Evolutionary conservation across 176 grass and related monocot species (phyloP), one percentile per base, ranked within the genome.

Genomic region (Oryza meyeriana): DNA sequence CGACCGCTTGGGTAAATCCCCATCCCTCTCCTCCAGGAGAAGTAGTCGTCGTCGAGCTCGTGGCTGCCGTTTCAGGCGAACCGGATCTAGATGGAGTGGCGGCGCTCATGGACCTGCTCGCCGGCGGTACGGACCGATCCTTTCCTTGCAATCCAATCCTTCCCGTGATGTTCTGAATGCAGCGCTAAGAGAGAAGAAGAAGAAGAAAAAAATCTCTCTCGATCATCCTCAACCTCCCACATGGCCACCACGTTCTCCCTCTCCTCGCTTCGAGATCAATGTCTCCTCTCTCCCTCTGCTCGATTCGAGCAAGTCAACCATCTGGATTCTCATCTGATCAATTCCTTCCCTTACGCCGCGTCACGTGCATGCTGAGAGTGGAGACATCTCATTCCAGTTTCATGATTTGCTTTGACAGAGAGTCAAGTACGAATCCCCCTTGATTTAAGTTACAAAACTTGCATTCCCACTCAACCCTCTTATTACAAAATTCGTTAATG

Each of bases 401-500:
- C 52, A 58, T 52, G 8, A 58, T 58, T 58, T 52, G 48, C 52
- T 58, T 58, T 25, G 22, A 59, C 8, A 59, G 8, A 58, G 55
- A 59, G 55, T 59, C n/a, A 25, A 59, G 55, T 25, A 59, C 2
- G 55, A 59, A 59, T 59, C 11, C 55, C 55, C n/a, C 25, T 57
- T 58, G 20, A 24, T 22, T 58, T 50, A 38, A 48, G 11, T 50
- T 33, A 74, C 76, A 86, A 58, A 74, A 81, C 13, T 86, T 66
- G 69, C 30, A 75, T 75, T 57, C 30, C 29, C 5, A 34, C 8
- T 24, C 13, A 81, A 42, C 69, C 69, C 27, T 30, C 61, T 75
- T 85, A 85, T 89, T 85, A 20, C 76, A 47, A 69, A n/a, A 55
- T 55, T 68, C 79, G 50, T 81, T 3, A 44, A 14, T 44, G 41